These are phyloP conservation scores for Nakazawaea populi DNA, from an alignment of 805 yeast genomes.

Conservation along the genomic window DNA sequence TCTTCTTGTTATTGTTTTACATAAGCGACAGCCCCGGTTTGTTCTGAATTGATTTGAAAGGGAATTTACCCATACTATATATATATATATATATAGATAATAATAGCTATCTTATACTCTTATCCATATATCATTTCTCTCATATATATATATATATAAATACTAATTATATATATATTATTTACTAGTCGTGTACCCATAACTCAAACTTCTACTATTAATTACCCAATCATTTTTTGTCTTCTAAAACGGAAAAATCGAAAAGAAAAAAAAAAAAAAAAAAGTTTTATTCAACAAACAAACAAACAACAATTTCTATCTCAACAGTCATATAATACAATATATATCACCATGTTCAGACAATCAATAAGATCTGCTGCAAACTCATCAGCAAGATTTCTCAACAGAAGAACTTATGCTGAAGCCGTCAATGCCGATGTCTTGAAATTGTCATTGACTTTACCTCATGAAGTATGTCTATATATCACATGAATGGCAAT, in stretches of 20 bases:
- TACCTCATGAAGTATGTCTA: constrained; percentile 66
- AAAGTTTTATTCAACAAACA: neutral
- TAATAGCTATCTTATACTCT: neutral
- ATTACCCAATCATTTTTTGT: constrained; percentile 3
- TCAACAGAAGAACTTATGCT: constrained; percentile 82
- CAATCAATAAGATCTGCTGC: constrained; percentile 56
- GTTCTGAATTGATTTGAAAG: no score
- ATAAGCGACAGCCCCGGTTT: no score
- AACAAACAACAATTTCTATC: neutral
- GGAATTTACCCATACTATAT: no score
- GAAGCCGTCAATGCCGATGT: constrained; percentile 71
- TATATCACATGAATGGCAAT: no score
- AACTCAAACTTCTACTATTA: neutral
- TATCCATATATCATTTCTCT: neutral
- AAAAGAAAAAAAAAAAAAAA: neutral
- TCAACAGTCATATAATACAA: no score
- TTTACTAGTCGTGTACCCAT: neutral
- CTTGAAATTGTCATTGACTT: constrained; percentile 81
- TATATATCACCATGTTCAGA: constrained; percentile 46
- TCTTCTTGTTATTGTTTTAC: no score
- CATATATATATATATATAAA: no score
- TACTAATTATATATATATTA: no score
- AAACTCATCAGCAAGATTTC: constrained; percentile 43
- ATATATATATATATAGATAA: no score
- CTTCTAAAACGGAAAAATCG: neutral